These are phyloP conservation scores for Dysphania ambrosioides DNA, from an alignment of 148 eudicot species.

Conservation along the genomic window DNA sequence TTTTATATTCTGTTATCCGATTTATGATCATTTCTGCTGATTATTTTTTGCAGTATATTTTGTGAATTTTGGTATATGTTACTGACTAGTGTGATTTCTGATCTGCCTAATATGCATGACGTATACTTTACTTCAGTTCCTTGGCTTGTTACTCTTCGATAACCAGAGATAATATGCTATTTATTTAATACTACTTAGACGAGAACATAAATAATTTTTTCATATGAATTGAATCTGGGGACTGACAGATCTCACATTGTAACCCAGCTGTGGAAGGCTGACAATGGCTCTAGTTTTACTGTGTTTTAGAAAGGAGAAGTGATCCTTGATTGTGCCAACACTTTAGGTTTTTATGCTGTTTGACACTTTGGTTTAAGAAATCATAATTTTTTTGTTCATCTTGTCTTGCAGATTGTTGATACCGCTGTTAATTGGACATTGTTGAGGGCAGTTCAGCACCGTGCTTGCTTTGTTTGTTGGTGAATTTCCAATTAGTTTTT, in stretches of 20 bases:
- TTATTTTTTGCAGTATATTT: too few relatives aligned
- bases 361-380: neutral
- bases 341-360: neutral
- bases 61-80: too few relatives aligned
- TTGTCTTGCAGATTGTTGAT: slow-evolving; percentile 10
- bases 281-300: neutral
- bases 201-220: neutral
- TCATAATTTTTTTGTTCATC: neutral
- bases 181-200: neutral
- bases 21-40: too few relatives aligned
- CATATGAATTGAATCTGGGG: neutral
- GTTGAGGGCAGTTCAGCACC: neutral
- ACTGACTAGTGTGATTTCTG: too few relatives aligned
- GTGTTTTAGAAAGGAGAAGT: neutral
- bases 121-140: too few relatives aligned
- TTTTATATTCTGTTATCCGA: too few relatives aligned
- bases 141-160: too few relatives aligned
- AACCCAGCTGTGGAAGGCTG: neutral
- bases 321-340: neutral
- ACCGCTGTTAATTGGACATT: neutral
- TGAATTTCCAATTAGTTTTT: neutral
- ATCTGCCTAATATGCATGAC: too few relatives aligned
- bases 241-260: neutral
- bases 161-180: too few relatives aligned
- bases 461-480: neutral